Evolutionary conservation across 228 moss, liverwort and hornwort genomes (phyloP), one percentile per base, ranked within the genome.

Genomic region (Sphagnum fallax): DNA sequence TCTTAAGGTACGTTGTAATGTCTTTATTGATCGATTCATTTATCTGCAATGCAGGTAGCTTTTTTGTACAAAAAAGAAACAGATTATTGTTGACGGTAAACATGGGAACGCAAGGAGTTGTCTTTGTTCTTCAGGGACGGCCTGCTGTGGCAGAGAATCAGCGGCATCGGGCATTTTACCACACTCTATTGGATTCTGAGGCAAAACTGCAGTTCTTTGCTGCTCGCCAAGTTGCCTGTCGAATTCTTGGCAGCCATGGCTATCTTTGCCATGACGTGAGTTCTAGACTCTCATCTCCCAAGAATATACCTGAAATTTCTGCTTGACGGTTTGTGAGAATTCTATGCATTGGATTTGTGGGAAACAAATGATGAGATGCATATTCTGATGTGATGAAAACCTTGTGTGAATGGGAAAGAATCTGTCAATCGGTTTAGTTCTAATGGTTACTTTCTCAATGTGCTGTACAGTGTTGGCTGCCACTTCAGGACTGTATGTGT

Each of bases 141-240:
- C 81, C 93, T 14, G 97, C 91, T 50, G 91, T 82, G 70, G 81
- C 85, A 2, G 93, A 92, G 81, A 90, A 98, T 78, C 83, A 82
- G 53, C 85, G 93, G 80, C 97, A 98, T 72, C 88, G 93, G 63
- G 91, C 91, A 16, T 79, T 98, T 57, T 98, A 90, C 70, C 79
- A 73, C 51, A 90, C 90, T 50, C 83, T 98, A 57, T 83, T 86
- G 16, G 89, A 92, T 74, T 87, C 90, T 13, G 98, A 98, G 69
- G 81, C 87, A 64, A 98, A 98, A 68, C 69, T 91, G 73, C 91
- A 89, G 70, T 88, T 89, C 18, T 94, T 94, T 71, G 81, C 90
- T 61, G 92, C 98, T 65, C 85, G 94, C 18, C 93, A 94, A 89
- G 77, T 98, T 61, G 98, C 94, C 11, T 93, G 98, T 71, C 91